phyloP scores from a whole-genome alignment of 805 yeast species.

The Helenozyma rhizophorensis region DNA sequence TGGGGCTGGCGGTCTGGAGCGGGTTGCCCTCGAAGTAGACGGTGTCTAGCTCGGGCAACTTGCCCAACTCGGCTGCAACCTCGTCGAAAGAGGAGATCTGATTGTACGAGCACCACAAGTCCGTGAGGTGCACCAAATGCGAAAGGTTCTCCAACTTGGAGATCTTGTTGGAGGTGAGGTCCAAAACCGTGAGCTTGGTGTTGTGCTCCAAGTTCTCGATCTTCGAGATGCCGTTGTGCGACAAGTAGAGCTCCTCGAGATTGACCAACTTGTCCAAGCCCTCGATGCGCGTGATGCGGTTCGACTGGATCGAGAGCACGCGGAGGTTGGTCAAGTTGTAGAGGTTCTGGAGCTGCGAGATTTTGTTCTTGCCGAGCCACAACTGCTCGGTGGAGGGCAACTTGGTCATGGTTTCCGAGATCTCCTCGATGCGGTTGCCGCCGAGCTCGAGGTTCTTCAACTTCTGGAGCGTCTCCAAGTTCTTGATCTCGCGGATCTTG shows the following conservation, averaged over 20 bases:
- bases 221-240: conserved; percentile 73
- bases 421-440: conserved; percentile 68
- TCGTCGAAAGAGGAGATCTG: conserved; percentile 64
- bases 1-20: conserved; percentile 63
- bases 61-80: conserved; percentile 59
- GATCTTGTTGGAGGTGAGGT: conserved; percentile 74
- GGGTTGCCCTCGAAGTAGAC: conserved; percentile 96
- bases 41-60: conserved; percentile 65
- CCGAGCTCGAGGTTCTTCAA: conserved; percentile 81
- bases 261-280: conserved; percentile 69
- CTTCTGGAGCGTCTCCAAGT: conserved; percentile 51
- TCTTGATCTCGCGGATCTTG: conserved; percentile 68
- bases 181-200: conserved; percentile 64
- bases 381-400: conserved; percentile 62
- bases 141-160: conserved; percentile 56
- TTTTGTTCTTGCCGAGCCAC: conserved; percentile 91
- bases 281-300: conserved; percentile 71
- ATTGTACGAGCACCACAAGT: conserved; percentile 90
- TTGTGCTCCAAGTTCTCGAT: conserved; percentile 78
- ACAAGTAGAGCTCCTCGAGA: conserved; percentile 80
- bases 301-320: conserved; percentile 84
- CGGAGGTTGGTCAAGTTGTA: conserved; percentile 55
- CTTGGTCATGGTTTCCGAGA: conserved; percentile 51
- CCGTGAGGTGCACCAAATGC: conserved; percentile 72
- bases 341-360: conserved; percentile 61